Percentiles rank a stretch among this genome's conserved stretches.
phyloP scores from a whole-genome alignment of 345 rosid genomes.

The Streptanthus diversifolius region DNA sequence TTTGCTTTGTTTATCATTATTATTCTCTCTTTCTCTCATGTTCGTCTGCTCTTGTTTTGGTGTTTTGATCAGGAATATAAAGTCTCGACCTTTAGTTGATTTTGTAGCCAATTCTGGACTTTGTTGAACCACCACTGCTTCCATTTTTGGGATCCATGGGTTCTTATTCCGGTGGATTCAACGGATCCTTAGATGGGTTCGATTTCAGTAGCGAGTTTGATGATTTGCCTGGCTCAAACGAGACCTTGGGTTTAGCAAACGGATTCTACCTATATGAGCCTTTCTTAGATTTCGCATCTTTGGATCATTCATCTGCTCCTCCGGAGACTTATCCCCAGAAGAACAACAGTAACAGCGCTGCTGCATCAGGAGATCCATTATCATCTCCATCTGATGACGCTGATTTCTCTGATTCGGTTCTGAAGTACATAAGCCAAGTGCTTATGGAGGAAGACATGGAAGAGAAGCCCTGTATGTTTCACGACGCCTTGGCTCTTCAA shows the following conservation, averaged over 20 bases:
- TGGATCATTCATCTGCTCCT: slow-evolving; percentile 19
- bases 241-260: slow-evolving; percentile 21
- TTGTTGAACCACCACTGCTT: neutral
- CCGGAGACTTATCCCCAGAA: slow-evolving; percentile 26
- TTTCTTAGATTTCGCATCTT: slow-evolving; percentile 33
- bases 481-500: slow-evolving; percentile 64
- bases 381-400: slow-evolving; percentile 49
- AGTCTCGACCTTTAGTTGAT: slow-evolving; percentile 18
- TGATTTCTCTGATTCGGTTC: slow-evolving; percentile 54
- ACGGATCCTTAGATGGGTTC: slow-evolving; percentile 21
- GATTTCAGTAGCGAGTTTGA: slow-evolving; percentile 33
- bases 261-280: slow-evolving; percentile 39
- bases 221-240: slow-evolving; percentile 34
- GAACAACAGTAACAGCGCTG: neutral
- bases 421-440: slow-evolving; percentile 63
- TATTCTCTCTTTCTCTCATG: neutral
- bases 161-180: slow-evolving; percentile 30
- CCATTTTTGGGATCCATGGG: slow-evolving; percentile 23
- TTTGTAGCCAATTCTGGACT: neutral
- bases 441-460: slow-evolving; percentile 77
- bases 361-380: slow-evolving; percentile 12
- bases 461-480: slow-evolving; percentile 56
- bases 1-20: neutral
- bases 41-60: neutral
- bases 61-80: slow-evolving; percentile 25